Evolutionary conservation across 768 basidiomycete genomes (phyloP), one percentile per base, ranked within the genome.

Genomic region (Pholiota conissans): DNA sequence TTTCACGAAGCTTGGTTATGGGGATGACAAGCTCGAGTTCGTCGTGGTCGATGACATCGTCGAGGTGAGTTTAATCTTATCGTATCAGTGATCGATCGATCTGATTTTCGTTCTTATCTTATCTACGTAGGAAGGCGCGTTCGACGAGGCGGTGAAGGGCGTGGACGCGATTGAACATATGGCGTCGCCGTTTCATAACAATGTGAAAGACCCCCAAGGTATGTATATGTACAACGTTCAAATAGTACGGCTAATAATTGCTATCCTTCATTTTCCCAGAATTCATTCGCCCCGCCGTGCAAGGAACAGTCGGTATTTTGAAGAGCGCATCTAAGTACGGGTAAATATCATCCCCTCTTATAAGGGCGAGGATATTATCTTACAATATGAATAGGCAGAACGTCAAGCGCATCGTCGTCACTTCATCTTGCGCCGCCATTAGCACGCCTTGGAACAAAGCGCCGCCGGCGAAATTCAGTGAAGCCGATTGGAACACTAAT

Each of bases 91-190:
- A 14, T 13, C 24, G 3, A 45, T 45, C 24, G 27, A 30, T 49
- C 9, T 20, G 3, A 29, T 16, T 16, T 16, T 32, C n/a, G 14
- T 39, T 26, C 7, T 51, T 13, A 18, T 20, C 22, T 30, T 30
- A 22, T 3, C 49, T 5, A 24, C 37, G 2, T 57, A 85, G 84
- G 79, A 79, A 5, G 83, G 82, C 7, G 88, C 86, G 0, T 95
- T 92, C 61, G 89, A 93, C 67, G 84, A 90, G 51, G 90, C 85
- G 0, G 88, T 92, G 56, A 82, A 85, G 67, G 89, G 80, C 1
- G 84, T 92, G 11, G 85, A 90, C 58, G 91, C 80, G 0, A 82
- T 94, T 52, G 79, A 75, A 35, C 90, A 91, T 65, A 83, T 79
- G 3, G 87, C 88, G 0, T 88, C 87, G 1, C 89, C 89, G 0